Conservation (phyloP, 768 basidiomycete genomes). For the Glaciozyma martinii region DNA sequence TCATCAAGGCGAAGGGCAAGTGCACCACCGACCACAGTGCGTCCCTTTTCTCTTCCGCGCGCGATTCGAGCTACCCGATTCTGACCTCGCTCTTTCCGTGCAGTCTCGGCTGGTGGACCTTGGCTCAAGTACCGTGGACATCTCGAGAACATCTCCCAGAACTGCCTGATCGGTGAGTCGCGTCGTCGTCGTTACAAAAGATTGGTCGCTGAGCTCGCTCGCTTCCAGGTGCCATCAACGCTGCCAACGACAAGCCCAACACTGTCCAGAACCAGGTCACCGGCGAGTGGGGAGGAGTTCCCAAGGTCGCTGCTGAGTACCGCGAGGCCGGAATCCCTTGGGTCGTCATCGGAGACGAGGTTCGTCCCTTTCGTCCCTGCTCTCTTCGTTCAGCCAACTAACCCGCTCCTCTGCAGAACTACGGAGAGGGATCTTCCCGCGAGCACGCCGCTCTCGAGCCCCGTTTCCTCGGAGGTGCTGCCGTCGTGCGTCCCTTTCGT, state of each 20-base stretch:
- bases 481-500: slow-evolving; percentile 37
- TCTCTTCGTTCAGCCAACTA: slow-evolving; percentile 53
- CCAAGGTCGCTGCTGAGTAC: slow-evolving; percentile 76
- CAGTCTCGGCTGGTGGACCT: slow-evolving; percentile 78
- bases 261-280: slow-evolving; percentile 73
- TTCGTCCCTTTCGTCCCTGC: neutral
- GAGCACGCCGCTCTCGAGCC: slow-evolving; percentile 97
- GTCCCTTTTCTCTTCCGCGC: slow-evolving; percentile 37
- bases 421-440: slow-evolving; percentile 96
- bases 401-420: slow-evolving; percentile 36
- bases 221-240: slow-evolving; percentile 74
- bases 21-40: slow-evolving; percentile 59
- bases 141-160: slow-evolving; percentile 96
- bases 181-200: neutral
- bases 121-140: slow-evolving; percentile 99
- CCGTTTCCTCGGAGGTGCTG: slow-evolving; percentile 85
- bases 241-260: slow-evolving; percentile 93
- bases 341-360: slow-evolving; percentile 77
- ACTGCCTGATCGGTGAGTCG: slow-evolving; percentile 54
- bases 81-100: slow-evolving; percentile 60
- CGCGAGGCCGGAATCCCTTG: slow-evolving; percentile 83
- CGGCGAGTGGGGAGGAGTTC: slow-evolving; percentile 76
- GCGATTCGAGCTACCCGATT: slow-evolving; percentile 44
- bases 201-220: neutral
- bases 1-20: slow-evolving; percentile 99